Conservation (phyloP, 1,284 basidiomycete species). For the Ustilago crameri region DNA sequence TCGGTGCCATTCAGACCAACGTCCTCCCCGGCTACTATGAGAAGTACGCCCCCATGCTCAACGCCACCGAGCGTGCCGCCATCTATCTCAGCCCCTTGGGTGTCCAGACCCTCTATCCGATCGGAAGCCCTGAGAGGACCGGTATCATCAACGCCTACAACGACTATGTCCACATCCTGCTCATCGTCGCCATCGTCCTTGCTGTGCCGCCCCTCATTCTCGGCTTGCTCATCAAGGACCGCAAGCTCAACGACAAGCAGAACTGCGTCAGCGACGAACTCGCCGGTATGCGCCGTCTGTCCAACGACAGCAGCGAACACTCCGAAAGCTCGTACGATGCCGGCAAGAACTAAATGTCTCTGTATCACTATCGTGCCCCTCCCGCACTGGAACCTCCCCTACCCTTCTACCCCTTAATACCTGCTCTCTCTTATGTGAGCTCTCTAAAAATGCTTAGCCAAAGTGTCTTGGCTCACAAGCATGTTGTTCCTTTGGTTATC, state of each 20-base stretch:
- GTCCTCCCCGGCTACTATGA: constrained; percentile 45
- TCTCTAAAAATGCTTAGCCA: not conserved
- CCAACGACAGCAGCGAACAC: constrained; percentile 18
- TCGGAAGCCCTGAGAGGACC: constrained; percentile 44
- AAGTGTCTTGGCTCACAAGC: no score
- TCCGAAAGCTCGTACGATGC: constrained; percentile 20
- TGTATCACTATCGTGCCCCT: not conserved
- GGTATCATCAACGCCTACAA: constrained; percentile 61
- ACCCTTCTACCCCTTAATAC: not conserved
- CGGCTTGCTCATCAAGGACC: constrained; percentile 52
- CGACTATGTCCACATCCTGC: constrained; percentile 55
- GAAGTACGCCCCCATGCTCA: constrained; percentile 45
- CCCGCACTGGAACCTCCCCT: not conserved
- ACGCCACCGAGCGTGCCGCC: constrained; percentile 16
- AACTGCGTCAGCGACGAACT: constrained; percentile 65
- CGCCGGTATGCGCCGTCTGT: constrained; percentile 50
- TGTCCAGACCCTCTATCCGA: constrained; percentile 29
- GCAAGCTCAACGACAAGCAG: constrained; percentile 59
- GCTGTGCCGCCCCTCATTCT: constrained; percentile 56
- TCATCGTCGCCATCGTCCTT: constrained; percentile 59
- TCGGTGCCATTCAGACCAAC: constrained; percentile 57
- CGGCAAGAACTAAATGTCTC: constrained; percentile 16
- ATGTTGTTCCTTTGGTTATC: no score
- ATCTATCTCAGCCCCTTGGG: constrained; percentile 33
- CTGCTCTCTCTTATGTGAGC: no score